Percentiles rank a stretch among this genome's conserved stretches.
Conservation (phyloP, 352 stramenopile genomes). For the Pythium coloratum region DNA sequence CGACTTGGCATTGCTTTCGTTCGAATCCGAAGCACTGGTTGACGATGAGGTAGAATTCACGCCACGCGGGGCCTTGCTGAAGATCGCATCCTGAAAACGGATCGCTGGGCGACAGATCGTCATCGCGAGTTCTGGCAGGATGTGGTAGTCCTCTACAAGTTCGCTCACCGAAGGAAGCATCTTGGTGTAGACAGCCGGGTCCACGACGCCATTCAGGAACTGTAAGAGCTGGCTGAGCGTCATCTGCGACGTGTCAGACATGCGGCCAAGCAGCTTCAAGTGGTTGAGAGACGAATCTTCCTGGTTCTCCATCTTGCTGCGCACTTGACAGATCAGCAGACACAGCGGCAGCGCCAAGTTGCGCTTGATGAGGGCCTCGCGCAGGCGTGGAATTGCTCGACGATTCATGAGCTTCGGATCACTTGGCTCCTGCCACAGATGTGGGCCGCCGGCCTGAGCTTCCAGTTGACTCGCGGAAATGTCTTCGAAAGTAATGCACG, state of each 20-base stretch:
- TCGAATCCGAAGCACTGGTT: constrained; percentile 22
- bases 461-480: constrained; percentile 84
- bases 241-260: constrained; percentile 86
- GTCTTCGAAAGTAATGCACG: constrained; percentile 84
- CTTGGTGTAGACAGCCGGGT: constrained; percentile 64
- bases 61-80: constrained; percentile 62
- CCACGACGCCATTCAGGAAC: constrained; percentile 76
- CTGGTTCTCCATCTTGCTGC: constrained; percentile 81
- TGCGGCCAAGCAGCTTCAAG: constrained; percentile 74
- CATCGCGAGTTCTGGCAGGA: constrained; percentile 76
- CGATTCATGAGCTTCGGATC: constrained; percentile 86
- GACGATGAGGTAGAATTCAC: constrained; percentile 39
- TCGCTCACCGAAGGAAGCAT: constrained; percentile 67
- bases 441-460: constrained; percentile 72
- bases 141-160: constrained; percentile 74
- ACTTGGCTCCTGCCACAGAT: constrained; percentile 77
- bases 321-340: constrained; percentile 84
- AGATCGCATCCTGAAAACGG: constrained; percentile 67
- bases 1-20: constrained; percentile 22
- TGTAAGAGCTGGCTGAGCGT: constrained; percentile 86
- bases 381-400: constrained; percentile 72
- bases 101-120: constrained; percentile 76
- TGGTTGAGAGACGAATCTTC: constrained; percentile 57
- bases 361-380: constrained; percentile 83
- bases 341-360: constrained; percentile 74